phyloP scores from a whole-genome alignment of 176 grass and related monocot species.

The Aegilops tauschii region DNA sequence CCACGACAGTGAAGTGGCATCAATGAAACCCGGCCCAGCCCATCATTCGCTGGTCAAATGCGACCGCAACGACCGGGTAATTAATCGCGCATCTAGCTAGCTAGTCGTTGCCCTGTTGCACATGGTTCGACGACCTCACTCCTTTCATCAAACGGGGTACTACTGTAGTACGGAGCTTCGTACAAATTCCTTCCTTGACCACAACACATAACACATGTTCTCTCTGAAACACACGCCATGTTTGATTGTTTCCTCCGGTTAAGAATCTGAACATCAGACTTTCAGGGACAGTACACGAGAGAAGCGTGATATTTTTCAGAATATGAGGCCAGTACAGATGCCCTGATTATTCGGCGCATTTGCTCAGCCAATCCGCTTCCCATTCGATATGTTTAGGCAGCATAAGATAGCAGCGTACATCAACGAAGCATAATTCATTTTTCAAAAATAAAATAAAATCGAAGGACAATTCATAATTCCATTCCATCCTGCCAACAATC shows the following conservation, averaged over 20 bases:
- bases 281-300: neutral
- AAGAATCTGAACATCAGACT: neutral
- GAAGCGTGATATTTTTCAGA: neutral
- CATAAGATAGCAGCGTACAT: neutral
- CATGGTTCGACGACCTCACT: neutral
- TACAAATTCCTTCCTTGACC: neutral
- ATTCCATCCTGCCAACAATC: neutral
- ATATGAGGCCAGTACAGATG: neutral
- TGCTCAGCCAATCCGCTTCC: neutral
- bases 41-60: neutral
- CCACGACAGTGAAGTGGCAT: too few relatives aligned
- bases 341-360: neutral
- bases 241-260: too few relatives aligned
- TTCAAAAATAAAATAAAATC: too few relatives aligned
- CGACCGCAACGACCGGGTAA: neutral
- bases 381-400: neutral
- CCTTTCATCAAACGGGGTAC: neutral
- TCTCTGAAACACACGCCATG: too few relatives aligned
- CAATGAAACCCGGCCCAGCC: neutral
- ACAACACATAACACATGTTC: neutral
- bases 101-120: neutral
- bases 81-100: neutral
- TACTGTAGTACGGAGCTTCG: neutral
- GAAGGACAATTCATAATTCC: neutral
- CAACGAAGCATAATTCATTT: neutral